These are phyloP conservation scores for Omphalea diandra DNA, from an alignment of 441 rosid genomes.

Conservation along the genomic window DNA sequence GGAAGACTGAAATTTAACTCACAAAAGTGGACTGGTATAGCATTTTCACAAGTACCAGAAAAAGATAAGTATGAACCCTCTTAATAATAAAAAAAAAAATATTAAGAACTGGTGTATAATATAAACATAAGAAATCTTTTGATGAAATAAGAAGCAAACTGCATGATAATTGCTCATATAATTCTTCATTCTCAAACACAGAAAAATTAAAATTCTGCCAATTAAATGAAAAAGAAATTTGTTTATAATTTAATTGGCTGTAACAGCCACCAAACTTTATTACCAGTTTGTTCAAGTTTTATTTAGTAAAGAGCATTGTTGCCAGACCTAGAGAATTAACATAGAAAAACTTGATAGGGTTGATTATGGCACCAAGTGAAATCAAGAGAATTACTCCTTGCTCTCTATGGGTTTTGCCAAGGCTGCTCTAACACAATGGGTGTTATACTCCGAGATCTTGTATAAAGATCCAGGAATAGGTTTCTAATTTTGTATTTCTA, in stretches of 20 bases:
- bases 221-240: neutral
- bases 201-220: neutral
- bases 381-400: neutral
- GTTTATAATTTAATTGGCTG: neutral
- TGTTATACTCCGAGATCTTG: neutral
- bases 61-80: neutral
- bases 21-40: neutral
- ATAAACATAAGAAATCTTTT: neutral
- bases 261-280: slow-evolving; percentile 3
- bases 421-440: neutral
- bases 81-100: neutral
- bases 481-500: neutral
- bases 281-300: neutral
- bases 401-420: neutral
- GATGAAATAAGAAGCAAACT: slow-evolving; percentile 1
- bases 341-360: neutral
- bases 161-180: neutral
- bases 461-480: neutral
- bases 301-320: neutral
- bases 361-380: neutral
- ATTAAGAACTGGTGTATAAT: neutral
- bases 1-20: neutral
- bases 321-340: neutral
- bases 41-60: neutral
- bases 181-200: neutral